A percentile compares a stretch with the other conserved stretches of the same genome.
Evolutionary conservation across 768 basidiomycete species (phyloP).

Genomic region (Lactarius tabidus): DNA sequence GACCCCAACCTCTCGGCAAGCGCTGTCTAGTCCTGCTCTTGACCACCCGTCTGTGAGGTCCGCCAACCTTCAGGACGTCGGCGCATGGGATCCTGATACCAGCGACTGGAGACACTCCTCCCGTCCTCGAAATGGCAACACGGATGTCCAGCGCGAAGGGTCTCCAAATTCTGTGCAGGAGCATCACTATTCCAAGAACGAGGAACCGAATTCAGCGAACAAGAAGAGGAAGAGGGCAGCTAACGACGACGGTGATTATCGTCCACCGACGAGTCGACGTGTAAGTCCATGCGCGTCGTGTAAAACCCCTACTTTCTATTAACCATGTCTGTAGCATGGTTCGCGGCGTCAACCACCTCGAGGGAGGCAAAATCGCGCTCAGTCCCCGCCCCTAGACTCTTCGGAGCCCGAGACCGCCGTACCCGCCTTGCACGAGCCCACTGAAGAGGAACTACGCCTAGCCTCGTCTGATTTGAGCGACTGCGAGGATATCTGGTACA

Average conservation of each 20-base stretch:
- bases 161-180: constrained; percentile 32
- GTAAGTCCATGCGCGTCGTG: constrained; percentile 40
- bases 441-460: constrained; percentile 42
- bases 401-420: constrained; percentile 33
- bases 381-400: constrained; percentile 27
- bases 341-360: constrained; percentile 37
- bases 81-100: constrained; percentile 39
- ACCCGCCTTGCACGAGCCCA: constrained; percentile 32
- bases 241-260: constrained; percentile 55
- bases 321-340: constrained; percentile 25
- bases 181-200: constrained; percentile 26
- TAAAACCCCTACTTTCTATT: constrained; percentile 5
- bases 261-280: constrained; percentile 48
- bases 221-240: constrained; percentile 50
- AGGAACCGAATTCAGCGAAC: constrained; percentile 19
- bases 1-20: constrained; percentile 25
- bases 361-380: constrained; percentile 31
- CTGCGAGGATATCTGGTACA: constrained; percentile 71
- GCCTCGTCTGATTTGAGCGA: constrained; percentile 79
- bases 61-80: constrained; percentile 36
- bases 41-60: constrained; percentile 40
- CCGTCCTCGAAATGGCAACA: constrained; percentile 36
- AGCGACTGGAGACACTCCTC: constrained; percentile 40
- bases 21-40: constrained; percentile 26
- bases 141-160: constrained; percentile 33